Percentiles rank a stretch among this genome's conserved stretches.
Evolutionary conservation across 2,329 filamentous ascomycete genomes (phyloP).

Genomic region (Aspergillus eucalypticola): DNA sequence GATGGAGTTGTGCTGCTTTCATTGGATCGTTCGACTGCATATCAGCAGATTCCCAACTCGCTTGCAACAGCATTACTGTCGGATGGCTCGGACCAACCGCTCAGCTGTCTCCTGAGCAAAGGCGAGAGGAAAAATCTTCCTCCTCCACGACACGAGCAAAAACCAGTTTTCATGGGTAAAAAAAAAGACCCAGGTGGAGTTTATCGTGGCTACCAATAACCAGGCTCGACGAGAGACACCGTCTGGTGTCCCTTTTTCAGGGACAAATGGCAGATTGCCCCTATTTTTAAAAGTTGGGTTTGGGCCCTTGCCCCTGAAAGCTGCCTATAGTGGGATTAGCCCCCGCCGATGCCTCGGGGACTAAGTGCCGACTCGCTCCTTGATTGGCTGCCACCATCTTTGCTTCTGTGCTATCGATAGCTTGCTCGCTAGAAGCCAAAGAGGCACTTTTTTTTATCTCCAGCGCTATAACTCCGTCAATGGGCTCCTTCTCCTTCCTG

Average conservation of each 20-base stretch:
- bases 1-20: neutral
- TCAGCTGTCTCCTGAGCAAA: too few relatives aligned
- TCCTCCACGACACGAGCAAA: neutral
- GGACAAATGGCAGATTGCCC: neutral
- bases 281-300: neutral
- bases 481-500: neutral
- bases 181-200: neutral
- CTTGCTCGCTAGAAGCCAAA: neutral
- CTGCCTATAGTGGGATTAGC: neutral
- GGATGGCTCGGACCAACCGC: too few relatives aligned
- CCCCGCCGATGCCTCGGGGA: neutral
- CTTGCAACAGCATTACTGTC: too few relatives aligned
- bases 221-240: neutral
- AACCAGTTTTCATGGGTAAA: neutral
- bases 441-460: neutral
- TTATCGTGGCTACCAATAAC: neutral
- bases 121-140: neutral
- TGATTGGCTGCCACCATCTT: neutral
- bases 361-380: neutral
- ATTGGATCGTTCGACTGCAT: neutral
- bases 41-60: too few relatives aligned
- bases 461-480: neutral
- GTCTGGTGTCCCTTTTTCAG: neutral
- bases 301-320: neutral
- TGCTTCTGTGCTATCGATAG: neutral